Percentiles rank a stretch among this genome's conserved stretches.
Conservation (phyloP, 192 early-diverging fungal genomes). For the Geosiphon pyriformis region DNA sequence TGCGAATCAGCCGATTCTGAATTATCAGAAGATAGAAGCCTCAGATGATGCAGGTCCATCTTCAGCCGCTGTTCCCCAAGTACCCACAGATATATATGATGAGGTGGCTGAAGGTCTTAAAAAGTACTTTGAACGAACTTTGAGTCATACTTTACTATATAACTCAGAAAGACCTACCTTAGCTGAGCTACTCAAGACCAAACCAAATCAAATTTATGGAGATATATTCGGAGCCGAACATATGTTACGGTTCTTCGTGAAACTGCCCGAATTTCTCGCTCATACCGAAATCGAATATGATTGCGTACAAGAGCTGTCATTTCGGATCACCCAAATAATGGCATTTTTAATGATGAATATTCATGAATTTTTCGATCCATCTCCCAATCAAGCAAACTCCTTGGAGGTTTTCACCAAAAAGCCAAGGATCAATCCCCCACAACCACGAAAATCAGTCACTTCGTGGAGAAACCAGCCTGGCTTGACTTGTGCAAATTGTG, state of each 20-base stretch:
- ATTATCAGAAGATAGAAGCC: no score
- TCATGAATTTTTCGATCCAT: not conserved
- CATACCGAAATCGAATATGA: not conserved
- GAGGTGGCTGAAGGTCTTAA: constrained; percentile 85
- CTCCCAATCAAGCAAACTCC: not conserved
- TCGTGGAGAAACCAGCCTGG: not conserved
- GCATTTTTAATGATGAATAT: not conserved
- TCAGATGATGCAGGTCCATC: no score
- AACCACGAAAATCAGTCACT: not conserved
- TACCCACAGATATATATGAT: not conserved
- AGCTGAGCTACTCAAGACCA: constrained; percentile 69
- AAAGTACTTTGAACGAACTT: constrained; percentile 88
- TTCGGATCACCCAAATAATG: not conserved
- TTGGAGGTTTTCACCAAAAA: no score
- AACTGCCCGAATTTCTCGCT: not conserved
- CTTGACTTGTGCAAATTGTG: constrained; percentile 21
- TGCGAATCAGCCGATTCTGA: no score
- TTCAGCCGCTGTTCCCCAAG: no score
- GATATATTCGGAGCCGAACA: constrained; percentile 98
- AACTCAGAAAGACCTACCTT: constrained; percentile 86
- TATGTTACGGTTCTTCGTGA: constrained; percentile 55
- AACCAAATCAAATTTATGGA: constrained; percentile 67
- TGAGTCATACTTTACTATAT: constrained; percentile 92
- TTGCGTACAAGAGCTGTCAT: not conserved
- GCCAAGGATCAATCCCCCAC: no score